These are phyloP conservation scores for Anthracocystis walkeri DNA, from an alignment of 1,284 basidiomycete species.

Conservation along the genomic window DNA sequence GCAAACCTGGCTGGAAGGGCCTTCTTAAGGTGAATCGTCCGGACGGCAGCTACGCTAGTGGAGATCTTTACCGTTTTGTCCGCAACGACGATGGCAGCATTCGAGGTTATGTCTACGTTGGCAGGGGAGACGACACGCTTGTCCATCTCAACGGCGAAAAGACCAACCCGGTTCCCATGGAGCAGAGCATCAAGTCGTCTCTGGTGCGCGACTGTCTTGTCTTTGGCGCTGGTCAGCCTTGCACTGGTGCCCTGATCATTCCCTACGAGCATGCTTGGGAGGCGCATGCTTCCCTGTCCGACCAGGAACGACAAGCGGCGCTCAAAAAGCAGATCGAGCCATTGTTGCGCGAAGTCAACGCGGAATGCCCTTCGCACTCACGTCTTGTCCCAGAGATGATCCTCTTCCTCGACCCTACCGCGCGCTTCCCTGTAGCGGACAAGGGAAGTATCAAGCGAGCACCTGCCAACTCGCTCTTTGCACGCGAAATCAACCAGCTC, in stretches of 20 bases:
- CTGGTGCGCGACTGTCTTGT: slow-evolving; percentile 74
- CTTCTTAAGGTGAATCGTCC: slow-evolving; percentile 73
- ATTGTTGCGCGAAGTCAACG: slow-evolving; percentile 32
- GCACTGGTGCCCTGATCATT: slow-evolving; percentile 75
- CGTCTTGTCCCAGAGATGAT: slow-evolving; percentile 51
- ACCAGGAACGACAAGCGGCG: slow-evolving; percentile 23
- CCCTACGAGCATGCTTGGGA: slow-evolving; percentile 72
- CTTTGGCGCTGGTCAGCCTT: slow-evolving; percentile 75
- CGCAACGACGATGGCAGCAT: slow-evolving; percentile 71
- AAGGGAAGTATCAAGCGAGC: slow-evolving; percentile 45
- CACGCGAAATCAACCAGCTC: slow-evolving; percentile 27
- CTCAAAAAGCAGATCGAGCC: slow-evolving; percentile 38
- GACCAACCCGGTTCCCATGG: slow-evolving; percentile 58
- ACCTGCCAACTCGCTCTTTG: slow-evolving; percentile 26
- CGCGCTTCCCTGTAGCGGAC: slow-evolving; percentile 32
- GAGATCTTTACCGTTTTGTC: slow-evolving; percentile 73
- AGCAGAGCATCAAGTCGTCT: slow-evolving; percentile 41
- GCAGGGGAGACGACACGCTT: slow-evolving; percentile 76
- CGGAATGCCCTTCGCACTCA: slow-evolving; percentile 38
- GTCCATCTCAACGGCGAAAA: slow-evolving; percentile 68
- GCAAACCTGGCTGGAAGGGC: slow-evolving; percentile 75
- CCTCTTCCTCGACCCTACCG: slow-evolving; percentile 13
- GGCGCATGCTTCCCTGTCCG: slow-evolving; percentile 48
- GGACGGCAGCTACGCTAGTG: slow-evolving; percentile 76
- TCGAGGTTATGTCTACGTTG: slow-evolving; percentile 74